A percentile compares a stretch with the other conserved stretches of the same genome.
These are phyloP conservation scores for Immersiella caudata DNA, from an alignment of 495 filamentous ascomycete species.

Conservation along the genomic window DNA sequence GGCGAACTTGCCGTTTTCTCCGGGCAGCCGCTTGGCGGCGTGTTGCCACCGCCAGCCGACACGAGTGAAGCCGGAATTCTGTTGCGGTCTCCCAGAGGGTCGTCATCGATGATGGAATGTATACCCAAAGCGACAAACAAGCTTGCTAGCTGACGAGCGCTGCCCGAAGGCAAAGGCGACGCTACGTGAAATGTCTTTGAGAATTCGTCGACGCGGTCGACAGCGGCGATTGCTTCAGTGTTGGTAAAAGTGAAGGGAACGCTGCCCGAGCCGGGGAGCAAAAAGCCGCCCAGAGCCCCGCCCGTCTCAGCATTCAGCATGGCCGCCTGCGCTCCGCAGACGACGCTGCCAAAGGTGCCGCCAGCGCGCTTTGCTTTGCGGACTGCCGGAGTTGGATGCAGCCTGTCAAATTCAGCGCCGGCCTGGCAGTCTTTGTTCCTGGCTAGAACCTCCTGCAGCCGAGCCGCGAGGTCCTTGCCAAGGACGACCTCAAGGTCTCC, in stretches of 20 bases:
- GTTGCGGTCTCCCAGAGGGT: not conserved
- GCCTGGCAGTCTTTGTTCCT: slow-evolving; percentile 7
- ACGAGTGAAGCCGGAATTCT: not conserved
- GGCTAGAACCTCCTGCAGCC: slow-evolving; percentile 4
- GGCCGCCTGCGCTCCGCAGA: not conserved
- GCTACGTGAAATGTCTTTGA: not conserved
- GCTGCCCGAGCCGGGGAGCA: not conserved
- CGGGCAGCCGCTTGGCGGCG: too few species aligned
- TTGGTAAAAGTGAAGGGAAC: not conserved
- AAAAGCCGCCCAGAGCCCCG: not conserved
- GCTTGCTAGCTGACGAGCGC: not conserved
- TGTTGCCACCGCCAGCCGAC: too few species aligned
- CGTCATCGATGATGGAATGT: not conserved
- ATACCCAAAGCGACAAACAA: not conserved
- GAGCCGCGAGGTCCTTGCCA: slow-evolving; percentile 11
- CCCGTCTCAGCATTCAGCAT: not conserved
- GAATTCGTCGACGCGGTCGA: not conserved
- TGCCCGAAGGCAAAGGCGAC: not conserved
- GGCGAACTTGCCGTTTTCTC: too few species aligned
- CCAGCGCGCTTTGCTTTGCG: not conserved
- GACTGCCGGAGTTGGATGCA: not conserved
- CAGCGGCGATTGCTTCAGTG: not conserved
- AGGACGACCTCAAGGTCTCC: slow-evolving; percentile 1
- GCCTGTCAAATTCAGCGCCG: slow-evolving; percentile 7
- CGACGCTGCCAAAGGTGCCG: not conserved